These are phyloP conservation scores for Colletotrichum endophyticum DNA, from an alignment of 2,329 filamentous ascomycete species.

Conservation along the genomic window DNA sequence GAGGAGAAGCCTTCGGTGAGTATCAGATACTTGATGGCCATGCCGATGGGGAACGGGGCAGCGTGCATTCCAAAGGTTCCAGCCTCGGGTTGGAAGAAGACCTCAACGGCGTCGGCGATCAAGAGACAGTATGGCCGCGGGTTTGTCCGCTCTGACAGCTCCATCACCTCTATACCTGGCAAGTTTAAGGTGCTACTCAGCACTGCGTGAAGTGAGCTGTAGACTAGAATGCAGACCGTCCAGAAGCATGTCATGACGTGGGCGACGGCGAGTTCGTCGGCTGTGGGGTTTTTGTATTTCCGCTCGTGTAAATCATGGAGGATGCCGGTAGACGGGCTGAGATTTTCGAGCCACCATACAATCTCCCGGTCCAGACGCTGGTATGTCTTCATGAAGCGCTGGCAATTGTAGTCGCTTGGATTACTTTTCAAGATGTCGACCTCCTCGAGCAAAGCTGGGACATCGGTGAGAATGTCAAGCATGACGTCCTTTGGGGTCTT, in stretches of 20 bases:
- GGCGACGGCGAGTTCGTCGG: constrained; percentile 3
- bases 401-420: neutral
- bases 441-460: constrained; percentile 28
- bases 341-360: neutral
- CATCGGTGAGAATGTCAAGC: constrained; percentile 32
- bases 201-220: neutral
- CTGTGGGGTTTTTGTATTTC: neutral
- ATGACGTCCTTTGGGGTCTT: constrained; percentile 33
- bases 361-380: neutral
- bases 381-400: neutral
- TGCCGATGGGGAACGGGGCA: constrained; percentile 4
- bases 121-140: constrained; percentile 1
- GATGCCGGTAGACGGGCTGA: neutral
- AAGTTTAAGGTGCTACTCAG: neutral
- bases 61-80: constrained; percentile 7
- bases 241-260: constrained; percentile 6
- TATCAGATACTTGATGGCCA: constrained; percentile 9
- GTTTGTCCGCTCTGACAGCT: neutral
- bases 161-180: neutral
- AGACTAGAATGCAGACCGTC: constrained; percentile 3
- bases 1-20: neutral
- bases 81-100: constrained; percentile 4
- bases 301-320: neutral
- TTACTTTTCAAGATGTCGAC: constrained; percentile 27
- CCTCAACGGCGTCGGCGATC: constrained; percentile 9